Evolutionary conservation across 805 yeast species (phyloP).

Genomic region (Candida rishiriensis): DNA sequence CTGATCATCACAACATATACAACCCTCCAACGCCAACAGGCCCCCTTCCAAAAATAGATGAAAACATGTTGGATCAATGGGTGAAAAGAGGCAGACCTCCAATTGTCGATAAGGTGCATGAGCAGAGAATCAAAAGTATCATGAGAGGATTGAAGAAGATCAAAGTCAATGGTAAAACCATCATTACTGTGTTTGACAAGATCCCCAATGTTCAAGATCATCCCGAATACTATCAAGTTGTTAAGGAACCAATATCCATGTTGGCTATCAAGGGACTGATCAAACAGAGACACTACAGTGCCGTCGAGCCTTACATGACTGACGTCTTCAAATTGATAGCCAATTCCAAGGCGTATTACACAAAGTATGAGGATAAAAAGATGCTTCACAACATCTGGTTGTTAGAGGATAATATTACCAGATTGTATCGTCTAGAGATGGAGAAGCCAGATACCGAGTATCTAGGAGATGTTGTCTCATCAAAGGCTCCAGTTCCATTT

Average conservation of each 20-base stretch:
- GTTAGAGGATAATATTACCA: constrained; percentile 58
- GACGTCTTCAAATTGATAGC: constrained; percentile 74
- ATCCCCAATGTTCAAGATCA: constrained; percentile 63
- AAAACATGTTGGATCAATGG: constrained; percentile 36
- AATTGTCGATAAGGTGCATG: constrained; percentile 85
- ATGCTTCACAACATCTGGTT: constrained; percentile 57
- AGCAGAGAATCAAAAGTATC: constrained; percentile 84
- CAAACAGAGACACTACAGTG: constrained; percentile 75
- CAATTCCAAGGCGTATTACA: constrained; percentile 65
- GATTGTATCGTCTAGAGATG: constrained; percentile 61
- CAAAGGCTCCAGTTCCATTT: constrained; percentile 64
- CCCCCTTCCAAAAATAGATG: constrained; percentile 16
- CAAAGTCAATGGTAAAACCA: constrained; percentile 45
- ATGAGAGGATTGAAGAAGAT: constrained; percentile 77
- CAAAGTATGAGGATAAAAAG: constrained; percentile 42
- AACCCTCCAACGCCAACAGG: constrained; percentile 24
- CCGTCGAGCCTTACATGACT: constrained; percentile 68
- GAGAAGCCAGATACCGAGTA: constrained; percentile 79
- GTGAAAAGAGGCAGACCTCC: constrained; percentile 88
- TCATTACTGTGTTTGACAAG: constrained; percentile 61
- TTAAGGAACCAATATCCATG: constrained; percentile 59
- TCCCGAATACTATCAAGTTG: constrained; percentile 50
- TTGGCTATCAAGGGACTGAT: constrained; percentile 76
- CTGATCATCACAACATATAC: constrained; percentile 23
- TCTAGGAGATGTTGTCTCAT: constrained; percentile 49